Conservation (phyloP, 208 protist genomes). For the Lotmaria passim region DNA sequence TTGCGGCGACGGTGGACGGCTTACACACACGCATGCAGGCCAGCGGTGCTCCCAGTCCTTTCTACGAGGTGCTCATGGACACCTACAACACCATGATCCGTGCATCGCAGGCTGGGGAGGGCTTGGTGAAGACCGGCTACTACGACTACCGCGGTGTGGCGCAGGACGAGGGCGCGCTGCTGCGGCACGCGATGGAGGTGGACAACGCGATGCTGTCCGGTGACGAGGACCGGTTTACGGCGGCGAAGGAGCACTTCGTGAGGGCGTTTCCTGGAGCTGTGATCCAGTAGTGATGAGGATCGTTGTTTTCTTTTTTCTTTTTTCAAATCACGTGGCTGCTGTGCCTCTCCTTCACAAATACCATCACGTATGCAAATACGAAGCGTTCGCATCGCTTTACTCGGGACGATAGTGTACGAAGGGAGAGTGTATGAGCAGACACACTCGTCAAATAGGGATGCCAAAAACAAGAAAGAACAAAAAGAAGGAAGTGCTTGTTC, state of each 20-base stretch:
- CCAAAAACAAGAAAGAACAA: no score
- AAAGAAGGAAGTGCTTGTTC: no score
- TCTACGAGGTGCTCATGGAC: conserved; percentile 90
- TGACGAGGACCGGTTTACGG: conserved; percentile 60
- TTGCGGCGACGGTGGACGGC: conserved; percentile 58
- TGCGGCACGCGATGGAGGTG: conserved; percentile 56
- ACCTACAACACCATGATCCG: conserved; percentile 78
- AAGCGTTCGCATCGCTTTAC: no score
- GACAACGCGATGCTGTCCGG: conserved; percentile 78
- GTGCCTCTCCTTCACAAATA: background rate
- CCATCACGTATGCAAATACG: background rate
- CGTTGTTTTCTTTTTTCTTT: no score
- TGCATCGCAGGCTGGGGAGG: conserved; percentile 65
- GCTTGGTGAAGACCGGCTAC: conserved; percentile 69
- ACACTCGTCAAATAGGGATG: no score
- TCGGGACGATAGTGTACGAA: no score
- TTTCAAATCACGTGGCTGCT: background rate
- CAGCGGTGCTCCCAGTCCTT: conserved; percentile 44
- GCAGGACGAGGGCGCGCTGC: conserved; percentile 30
- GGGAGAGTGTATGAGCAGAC: no score
- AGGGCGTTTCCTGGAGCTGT: conserved; percentile 35
- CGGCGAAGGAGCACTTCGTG: conserved; percentile 57
- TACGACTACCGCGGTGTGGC: conserved; percentile 52
- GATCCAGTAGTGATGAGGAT: background rate
- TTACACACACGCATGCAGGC: conserved; percentile 60